phyloP scores from a whole-genome alignment of 805 yeast species.

The Zygosaccharomyces bisporus region DNA sequence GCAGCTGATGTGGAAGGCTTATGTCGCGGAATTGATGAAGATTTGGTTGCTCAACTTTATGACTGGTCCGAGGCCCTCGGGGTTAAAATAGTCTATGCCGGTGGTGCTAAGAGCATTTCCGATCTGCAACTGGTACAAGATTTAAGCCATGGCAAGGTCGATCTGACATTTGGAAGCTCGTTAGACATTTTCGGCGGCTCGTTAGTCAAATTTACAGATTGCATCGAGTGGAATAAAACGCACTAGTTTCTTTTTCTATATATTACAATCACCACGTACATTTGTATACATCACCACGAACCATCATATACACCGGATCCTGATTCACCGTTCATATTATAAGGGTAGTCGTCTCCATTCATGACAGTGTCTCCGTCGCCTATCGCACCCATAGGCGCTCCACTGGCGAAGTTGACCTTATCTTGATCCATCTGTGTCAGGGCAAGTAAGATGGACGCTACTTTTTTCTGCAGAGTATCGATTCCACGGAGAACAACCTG shows the following conservation, averaged over 20 bases:
- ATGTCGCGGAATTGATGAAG: slow-evolving; percentile 86
- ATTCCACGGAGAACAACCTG: slow-evolving; percentile 86
- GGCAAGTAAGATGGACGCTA: slow-evolving; percentile 82
- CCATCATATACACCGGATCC: slow-evolving; percentile 36
- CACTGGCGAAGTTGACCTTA: slow-evolving; percentile 41
- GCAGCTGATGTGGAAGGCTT: slow-evolving; percentile 99
- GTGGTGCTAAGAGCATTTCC: slow-evolving; percentile 77
- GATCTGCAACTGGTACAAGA: slow-evolving; percentile 66
- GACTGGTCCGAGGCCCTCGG: slow-evolving; percentile 59
- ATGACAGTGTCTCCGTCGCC: slow-evolving; percentile 38
- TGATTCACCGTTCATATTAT: slow-evolving; percentile 27
- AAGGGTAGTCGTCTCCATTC: slow-evolving; percentile 35
- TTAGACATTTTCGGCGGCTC: slow-evolving; percentile 92
- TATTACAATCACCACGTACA: slow-evolving; percentile 5
- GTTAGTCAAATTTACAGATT: slow-evolving; percentile 70
- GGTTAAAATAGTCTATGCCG: slow-evolving; percentile 87
- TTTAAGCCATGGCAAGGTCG: slow-evolving; percentile 79
- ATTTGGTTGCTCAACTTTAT: slow-evolving; percentile 64
- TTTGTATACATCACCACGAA: slow-evolving; percentile 28
- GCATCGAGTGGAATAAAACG: slow-evolving; percentile 64
- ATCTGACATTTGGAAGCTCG: slow-evolving; percentile 89
- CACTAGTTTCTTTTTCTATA: slow-evolving; percentile 12
- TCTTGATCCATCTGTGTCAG: slow-evolving; percentile 46
- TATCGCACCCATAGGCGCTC: slow-evolving; percentile 35
- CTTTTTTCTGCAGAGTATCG: slow-evolving; percentile 78